These are phyloP conservation scores for Emmonsiellopsis sp. DNA, from an alignment of 2,329 filamentous ascomycete genomes.

Conservation along the genomic window DNA sequence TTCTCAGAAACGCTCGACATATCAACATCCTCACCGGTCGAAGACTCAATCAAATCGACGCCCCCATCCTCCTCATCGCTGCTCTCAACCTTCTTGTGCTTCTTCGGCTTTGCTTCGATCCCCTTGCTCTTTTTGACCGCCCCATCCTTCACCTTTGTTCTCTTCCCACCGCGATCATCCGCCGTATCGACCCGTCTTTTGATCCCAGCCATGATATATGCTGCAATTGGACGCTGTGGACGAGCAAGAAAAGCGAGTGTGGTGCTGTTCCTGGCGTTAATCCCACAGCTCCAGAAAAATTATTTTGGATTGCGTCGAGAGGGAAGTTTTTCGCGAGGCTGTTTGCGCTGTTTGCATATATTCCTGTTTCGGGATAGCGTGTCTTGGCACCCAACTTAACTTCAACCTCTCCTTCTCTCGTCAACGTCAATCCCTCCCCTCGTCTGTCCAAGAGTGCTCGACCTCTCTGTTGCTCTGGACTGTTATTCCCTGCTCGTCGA, in stretches of 20 bases:
- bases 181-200: constrained; percentile 31
- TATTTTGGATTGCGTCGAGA: constrained; percentile 7
- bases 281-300: background rate
- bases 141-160: constrained; percentile 26
- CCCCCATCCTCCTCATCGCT: constrained; percentile 37
- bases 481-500: no score
- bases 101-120: constrained; percentile 22
- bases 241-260: background rate
- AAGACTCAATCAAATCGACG: constrained; percentile 24
- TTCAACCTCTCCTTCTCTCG: no score
- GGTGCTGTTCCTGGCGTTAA: background rate
- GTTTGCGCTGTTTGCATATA: constrained; percentile 24
- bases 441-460: no score
- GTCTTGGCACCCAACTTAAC: background rate
- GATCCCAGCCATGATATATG: constrained; percentile 28
- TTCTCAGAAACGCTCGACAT: constrained; percentile 31
- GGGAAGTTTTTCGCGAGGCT: constrained; percentile 20
- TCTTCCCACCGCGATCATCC: constrained; percentile 33
- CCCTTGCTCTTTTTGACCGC: constrained; percentile 14
- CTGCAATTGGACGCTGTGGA: background rate
- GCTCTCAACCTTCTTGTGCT: constrained; percentile 26
- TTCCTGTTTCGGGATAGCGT: background rate
- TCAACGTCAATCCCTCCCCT: no score
- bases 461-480: no score
- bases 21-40: constrained; percentile 42